Evolutionary conservation across 2,329 filamentous ascomycete genomes (phyloP), one percentile per base, ranked within the genome.

Genomic region (Teratosphaeria gauchensis): DNA sequence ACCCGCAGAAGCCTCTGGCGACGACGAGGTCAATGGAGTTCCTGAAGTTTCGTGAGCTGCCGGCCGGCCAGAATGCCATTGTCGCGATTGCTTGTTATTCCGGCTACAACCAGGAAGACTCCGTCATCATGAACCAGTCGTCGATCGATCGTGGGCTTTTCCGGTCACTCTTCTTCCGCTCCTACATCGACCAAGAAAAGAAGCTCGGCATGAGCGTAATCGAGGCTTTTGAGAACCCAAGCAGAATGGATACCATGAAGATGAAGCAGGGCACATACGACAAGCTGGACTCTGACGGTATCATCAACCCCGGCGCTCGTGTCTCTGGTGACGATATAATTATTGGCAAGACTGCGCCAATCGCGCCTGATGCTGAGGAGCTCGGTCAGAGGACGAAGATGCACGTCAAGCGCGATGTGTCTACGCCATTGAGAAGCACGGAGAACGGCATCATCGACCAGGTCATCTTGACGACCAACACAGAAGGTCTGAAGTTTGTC

Each of bases 71-170:
- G 74, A 99, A 99, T 70, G 94, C 94, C 21, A 99, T 99, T 68
- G 94, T 99, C 12, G 95, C 94, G 48, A 99, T 99, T 76, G 86
- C 91, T 60, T 95, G 89, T 73, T 99, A 99, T 77, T 96, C 92
- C 57, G 94, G 94, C 61, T 99, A 99, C 80, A 99, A 99, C 76
- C 95, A 99, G 74, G 94, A 99, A 90, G 94, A 99, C 85, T 99
- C 94, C 65, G 92, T 99, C 66, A 96, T 99, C 69, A 97, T 99
- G 94, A 99, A 99, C 75, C 94, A 99, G 78, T 96, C 91, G 77
- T 96, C 91, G 75, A 97, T 99, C 69, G 94, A 99, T 74, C 89
- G 94, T 70, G 94, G 94, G 63, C 81, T 99, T 4, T 99, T 99
- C 86, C 85, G 95, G 70, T 96, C 91, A 82, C 77, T 99, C 57